Conservation (phyloP, 108 stramenopile species). For the Cyclotella sp. region DNA sequence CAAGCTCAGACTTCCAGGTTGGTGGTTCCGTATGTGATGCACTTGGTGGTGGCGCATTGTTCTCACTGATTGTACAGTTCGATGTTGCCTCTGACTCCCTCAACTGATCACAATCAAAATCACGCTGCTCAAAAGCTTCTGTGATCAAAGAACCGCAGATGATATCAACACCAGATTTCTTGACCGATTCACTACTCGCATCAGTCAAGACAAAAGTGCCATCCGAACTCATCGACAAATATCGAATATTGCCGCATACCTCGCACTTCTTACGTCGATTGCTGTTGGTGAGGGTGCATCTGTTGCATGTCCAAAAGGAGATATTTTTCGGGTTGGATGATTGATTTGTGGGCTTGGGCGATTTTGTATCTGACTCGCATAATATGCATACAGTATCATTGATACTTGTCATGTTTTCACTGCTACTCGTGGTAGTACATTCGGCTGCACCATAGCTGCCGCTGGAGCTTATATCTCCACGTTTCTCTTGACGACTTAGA, state of each 20-base stretch:
- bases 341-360: neutral
- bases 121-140: neutral
- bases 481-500: neutral
- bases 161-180: neutral
- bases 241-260: slow-evolving; percentile 32
- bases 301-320: slow-evolving; percentile 35
- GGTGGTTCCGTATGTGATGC: neutral
- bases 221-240: slow-evolving; percentile 17
- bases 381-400: neutral
- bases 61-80: neutral
- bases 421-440: neutral
- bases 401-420: neutral
- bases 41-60: neutral
- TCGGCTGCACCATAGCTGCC: neutral
- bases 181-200: slow-evolving; percentile 3
- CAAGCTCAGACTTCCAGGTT: no score
- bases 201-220: slow-evolving; percentile 22
- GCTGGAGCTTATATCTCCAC: neutral
- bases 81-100: no score
- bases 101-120: neutral
- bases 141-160: neutral
- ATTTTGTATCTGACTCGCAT: neutral
- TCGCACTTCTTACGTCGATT: slow-evolving; percentile 42
- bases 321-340: neutral
- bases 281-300: slow-evolving; percentile 42